Base-by-base conservation (phyloP, 768 basidiomycete species). In the Lyophyllum semitale region DNA sequence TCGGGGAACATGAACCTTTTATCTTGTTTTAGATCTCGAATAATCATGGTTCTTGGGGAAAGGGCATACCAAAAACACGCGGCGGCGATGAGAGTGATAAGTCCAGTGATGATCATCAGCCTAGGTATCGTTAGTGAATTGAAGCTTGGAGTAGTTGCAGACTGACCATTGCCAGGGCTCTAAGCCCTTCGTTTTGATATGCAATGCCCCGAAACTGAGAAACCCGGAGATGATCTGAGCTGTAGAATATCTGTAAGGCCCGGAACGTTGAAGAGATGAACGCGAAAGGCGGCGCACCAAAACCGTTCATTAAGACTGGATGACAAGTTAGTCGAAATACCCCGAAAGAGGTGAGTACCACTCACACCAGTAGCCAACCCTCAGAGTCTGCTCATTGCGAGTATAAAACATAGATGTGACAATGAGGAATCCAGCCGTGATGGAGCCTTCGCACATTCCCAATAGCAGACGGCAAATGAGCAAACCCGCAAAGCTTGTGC, bases 361-460 rank as follows among this genome's bases (percentile, higher is more conserved):
- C 87, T 70, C 66, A 89, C 88, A 89, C 87, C 87, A 90, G 63
- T 88, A 89, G 2, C 89, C 88, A 20, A 90, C 81, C 11, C 89
- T 73, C 37, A 80, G 58, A 0, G 86, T 89, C 63, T 88, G 86
- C 59, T 91, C 89, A 5, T 67, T 82, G 47, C 85, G 79, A 0
- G 87, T 89, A 61, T 90, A 90, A 62, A 90, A 91, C 88, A 90
- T 89, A 25, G 84, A 82, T 32, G 76, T 88, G 52, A 90, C 84
- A 46, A 91, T 86, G 79, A 91, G 69, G 67, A 91, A 89, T 0
- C 88, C 89, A 1, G 90, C 84, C 0, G 89, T 90, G 59, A 88
- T 83, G 2, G 75, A 76, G n/a, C 78, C 88, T 68, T 92, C 89
- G 62, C 88, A 91, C 71, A 84, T 79, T 27, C 89, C 89, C 6